Base-by-base conservation (phyloP, 352 stramenopile species). In the Phytophthora citrophthora region DNA sequence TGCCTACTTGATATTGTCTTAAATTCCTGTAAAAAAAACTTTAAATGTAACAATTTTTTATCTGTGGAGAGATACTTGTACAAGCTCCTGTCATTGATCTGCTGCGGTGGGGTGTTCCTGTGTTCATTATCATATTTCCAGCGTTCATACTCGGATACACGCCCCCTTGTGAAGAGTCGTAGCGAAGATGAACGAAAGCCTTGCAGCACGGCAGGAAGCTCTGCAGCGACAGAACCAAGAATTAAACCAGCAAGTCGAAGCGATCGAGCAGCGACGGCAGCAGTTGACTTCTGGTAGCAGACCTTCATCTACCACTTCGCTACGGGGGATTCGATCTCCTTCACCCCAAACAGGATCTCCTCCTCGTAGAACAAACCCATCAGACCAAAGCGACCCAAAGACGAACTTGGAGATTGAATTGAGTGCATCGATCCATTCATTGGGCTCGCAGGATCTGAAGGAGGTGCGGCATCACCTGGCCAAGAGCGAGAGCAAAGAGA, bases 141-240 rank as follows among this genome's bases (percentile, higher is more conserved):
- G 29, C 8, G 29, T 12, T 34, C 10, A 34, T 12, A 34, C 5
- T 12, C 1, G 1, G 12, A 34, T 34, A 34, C 29, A 34, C 9
- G 29, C 1, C 29, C 29, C 29, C 9, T 40, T 15, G 46, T 52
- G 50, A 68, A 57, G 16, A 52, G 58, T 66, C 50, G 48, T 31
- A 20, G 16, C 13, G 36, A n/a, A 41, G 13, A 89, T 91, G 82
- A 88, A 89, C 40, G 74, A 88, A 66, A 89, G 72, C 32, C 64
- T 91, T 18, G 78, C 74, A 0, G 82, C 60, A 48, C 70, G 82
- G 1, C 82, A 90, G 46, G 82, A 81, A 7, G 80, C 80, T 38
- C 60, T 91, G 58, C 68, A 80, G 51, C 77, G 71, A 50, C 76
- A 90, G 45, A 91, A 91, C 27, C 76, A 80, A 1, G 78, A 86